These are phyloP conservation scores for Ceratocystis smalleyi DNA, from an alignment of 2,329 filamentous ascomycete species.

Conservation along the genomic window DNA sequence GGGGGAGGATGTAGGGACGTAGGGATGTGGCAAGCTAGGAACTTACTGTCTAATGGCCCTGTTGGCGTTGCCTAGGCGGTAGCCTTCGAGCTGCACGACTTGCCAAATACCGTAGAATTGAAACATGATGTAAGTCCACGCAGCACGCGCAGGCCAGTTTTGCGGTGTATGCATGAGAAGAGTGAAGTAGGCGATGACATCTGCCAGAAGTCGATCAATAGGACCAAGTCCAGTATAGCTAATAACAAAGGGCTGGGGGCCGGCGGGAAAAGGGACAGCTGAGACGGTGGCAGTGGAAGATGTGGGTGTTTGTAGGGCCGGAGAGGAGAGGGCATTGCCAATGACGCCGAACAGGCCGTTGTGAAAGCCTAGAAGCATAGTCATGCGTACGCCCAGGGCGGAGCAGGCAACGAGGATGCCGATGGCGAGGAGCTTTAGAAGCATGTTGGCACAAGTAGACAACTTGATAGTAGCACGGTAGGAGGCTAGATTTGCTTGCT, in stretches of 20 bases:
- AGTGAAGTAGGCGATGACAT: slow-evolving; percentile 9
- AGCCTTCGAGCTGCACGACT: slow-evolving; percentile 6
- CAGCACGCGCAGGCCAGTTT: not conserved
- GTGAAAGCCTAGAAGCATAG: slow-evolving; percentile 7
- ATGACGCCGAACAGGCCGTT: slow-evolving; percentile 10
- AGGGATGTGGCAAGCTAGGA: not conserved
- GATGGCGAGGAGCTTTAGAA: not conserved
- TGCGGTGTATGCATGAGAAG: slow-evolving; percentile 6
- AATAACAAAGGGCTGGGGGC: slow-evolving; percentile 4
- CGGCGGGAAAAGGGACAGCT: not conserved
- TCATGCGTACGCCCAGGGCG: not conserved
- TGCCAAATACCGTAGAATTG: slow-evolving; percentile 14
- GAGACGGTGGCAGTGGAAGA: not conserved
- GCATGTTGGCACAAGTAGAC: not conserved
- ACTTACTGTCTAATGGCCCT: slow-evolving; percentile 7
- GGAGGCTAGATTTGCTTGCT: not conserved
- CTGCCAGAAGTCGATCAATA: slow-evolving; percentile 6
- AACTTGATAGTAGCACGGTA: no score
- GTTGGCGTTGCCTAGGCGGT: slow-evolving; percentile 5
- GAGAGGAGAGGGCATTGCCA: not conserved
- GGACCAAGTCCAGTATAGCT: not conserved
- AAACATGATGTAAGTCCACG: slow-evolving; percentile 1
- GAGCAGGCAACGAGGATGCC: not conserved
- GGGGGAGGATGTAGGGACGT: no score
- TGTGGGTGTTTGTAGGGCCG: not conserved